These are phyloP conservation scores for Acanthamoeba polyphaga DNA, from an alignment of 208 protist species.

Conservation along the genomic window DNA sequence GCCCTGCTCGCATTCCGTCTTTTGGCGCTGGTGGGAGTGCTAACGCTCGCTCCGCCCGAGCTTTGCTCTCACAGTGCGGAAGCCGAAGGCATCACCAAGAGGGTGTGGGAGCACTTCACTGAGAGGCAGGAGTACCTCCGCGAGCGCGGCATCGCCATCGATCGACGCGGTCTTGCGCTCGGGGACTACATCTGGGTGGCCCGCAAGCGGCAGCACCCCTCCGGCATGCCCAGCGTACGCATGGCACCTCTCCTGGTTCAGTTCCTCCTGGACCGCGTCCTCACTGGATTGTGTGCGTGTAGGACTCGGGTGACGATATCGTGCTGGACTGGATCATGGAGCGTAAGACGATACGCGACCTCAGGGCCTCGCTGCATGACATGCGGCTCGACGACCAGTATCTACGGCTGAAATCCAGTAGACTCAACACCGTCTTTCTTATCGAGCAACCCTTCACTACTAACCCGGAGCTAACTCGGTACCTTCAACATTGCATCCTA, in stretches of 20 bases:
- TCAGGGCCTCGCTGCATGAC: conserved; percentile 7
- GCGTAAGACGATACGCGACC: conserved; percentile 52
- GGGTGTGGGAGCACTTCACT: neutral
- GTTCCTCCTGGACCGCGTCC: neutral
- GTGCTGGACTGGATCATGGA: conserved; percentile 60
- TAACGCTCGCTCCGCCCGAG: neutral
- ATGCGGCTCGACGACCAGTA: conserved; percentile 31
- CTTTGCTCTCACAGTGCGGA: neutral
- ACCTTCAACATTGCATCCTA: neutral
- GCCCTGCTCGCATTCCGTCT: neutral
- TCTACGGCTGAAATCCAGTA: neutral
- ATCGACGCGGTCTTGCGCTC: neutral
- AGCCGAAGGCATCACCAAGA: neutral
- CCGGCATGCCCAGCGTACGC: neutral
- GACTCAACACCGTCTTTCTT: conserved; percentile 31
- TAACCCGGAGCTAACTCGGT: neutral
- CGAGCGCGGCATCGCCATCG: neutral
- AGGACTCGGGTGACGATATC: neutral
- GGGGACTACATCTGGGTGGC: conserved; percentile 43
- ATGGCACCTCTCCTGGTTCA: neutral
- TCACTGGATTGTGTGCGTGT: neutral
- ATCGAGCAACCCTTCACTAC: conserved; percentile 5
- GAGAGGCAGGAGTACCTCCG: neutral
- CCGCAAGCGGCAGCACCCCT: neutral
- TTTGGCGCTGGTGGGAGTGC: too few relatives aligned